Base-by-base conservation (phyloP, 2,329 filamentous ascomycete genomes). In the Tolypocladium ophioglossoides region DNA sequence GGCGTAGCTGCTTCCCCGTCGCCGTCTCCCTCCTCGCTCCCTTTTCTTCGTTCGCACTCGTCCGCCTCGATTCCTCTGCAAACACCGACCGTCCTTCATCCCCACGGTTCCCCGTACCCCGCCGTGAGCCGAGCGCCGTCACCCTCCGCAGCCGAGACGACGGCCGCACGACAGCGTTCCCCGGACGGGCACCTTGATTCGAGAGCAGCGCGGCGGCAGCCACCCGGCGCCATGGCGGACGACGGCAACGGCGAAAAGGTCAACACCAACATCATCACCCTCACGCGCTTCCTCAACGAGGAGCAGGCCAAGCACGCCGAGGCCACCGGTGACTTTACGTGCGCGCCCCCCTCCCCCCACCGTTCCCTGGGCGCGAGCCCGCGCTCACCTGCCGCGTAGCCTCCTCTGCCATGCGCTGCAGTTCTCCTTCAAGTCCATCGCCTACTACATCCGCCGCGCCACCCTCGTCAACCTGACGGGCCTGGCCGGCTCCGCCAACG, bases 361-460 rank as follows among this genome's bases (percentile, higher is more conserved):
- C 34, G 41, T 32, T 22, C 22, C 20, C 22, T 44, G 51, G 24
- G 14, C 8, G n/a, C 38, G 37, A 11, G 48, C n/a, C 7, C 22
- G 12, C 16, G 32, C 38, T 41, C 14, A 50, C 27, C 14, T 50
- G 27, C 16, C 52, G n/a, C 8, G 16, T 65, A 96, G 91, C 65
- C 82, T 99, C 52, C 84, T 99, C 56, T 96, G 91, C 80, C 94
- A 99, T 71, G 91, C 94, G 57, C 87, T 99, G 56, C 94, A 97
- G 74, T 99, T 97, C 79, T 92, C 94, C 61, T 99, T 99, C 86
- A 99, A 99, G 79, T 95, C 90, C 62, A 99, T 99, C 72, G 90
- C 94, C 64, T 96, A 97, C 80, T 99, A 96, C 79, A 99, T 99
- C 73, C 91, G 92, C 66, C 87, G 94, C 71, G 91, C 92, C 38